Evolutionary conservation across 2,329 filamentous ascomycete species (phyloP), one percentile per base, ranked within the genome.

Genomic region (Penicillium sp.): DNA sequence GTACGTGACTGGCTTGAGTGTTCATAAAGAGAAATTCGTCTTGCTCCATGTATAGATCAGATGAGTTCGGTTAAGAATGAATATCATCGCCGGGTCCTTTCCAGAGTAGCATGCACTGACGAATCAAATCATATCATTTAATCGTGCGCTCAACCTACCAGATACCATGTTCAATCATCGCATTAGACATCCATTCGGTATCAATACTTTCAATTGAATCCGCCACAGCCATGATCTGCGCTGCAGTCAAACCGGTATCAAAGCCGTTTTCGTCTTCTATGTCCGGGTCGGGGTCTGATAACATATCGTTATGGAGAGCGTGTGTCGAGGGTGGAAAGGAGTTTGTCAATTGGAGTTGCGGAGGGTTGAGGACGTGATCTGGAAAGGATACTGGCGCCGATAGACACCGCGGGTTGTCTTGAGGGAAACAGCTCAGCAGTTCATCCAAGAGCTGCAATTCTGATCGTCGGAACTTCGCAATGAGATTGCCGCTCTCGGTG

Each of bases 151-250:
- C 25, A 27, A 27, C 5, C 14, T 49, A 69, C 67, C 65, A 71
- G 7, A 71, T 71, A 31, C 64, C 57, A 46, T 72, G 69, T 31
- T 73, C 68, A 21, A 70, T 61, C 39, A 74, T 68, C 0, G 67
- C 67, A 36, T 73, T 70, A 0, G 68, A 71, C 23, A 75, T 58
- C 68, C 71, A 75, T 26, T 74, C 71, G 2, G 69, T 69, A 20
- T 72, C 67, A 33, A 57, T 54, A 15, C 48, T 60, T 47, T 70
- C 72, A 39, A 76, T 74, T 9, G 70, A 72, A 31, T 75, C 69
- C 0, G 72, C 71, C 43, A 75, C 64, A 3, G 70, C 71, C 45
- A 74, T 64, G 26, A 75, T 72, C 35, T 74, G 70, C 2, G 65
- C 69, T 2, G 69, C 67, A 0, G 70, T 72, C 9, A 75, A 51